phyloP scores from a whole-genome alignment of 208 protist species.

The Trypanosoma lewisi region DNA sequence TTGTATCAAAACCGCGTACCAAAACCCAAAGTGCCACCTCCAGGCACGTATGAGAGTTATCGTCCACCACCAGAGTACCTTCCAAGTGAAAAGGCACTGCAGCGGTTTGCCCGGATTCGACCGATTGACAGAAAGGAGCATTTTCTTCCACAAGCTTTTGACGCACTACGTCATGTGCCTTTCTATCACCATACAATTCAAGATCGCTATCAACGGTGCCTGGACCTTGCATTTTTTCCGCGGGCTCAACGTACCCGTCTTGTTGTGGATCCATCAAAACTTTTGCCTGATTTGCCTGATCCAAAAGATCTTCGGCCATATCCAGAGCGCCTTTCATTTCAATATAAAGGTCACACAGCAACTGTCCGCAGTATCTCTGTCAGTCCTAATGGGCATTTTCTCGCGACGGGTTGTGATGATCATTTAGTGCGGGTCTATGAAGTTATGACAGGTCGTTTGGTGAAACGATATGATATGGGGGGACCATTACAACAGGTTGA shows the following conservation, averaged over 20 bases:
- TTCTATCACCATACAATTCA: constrained; percentile 95
- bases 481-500: constrained; percentile 90
- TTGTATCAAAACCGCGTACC: constrained; percentile 85
- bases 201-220: constrained; percentile 98
- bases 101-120: constrained; percentile 88
- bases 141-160: constrained; percentile 93
- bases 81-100: constrained; percentile 84
- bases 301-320: constrained; percentile 98
- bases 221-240: constrained; percentile 98
- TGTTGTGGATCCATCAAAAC: constrained; percentile 92
- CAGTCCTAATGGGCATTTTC: constrained; percentile 96
- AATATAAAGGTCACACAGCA: constrained; percentile 95
- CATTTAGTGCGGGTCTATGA: constrained; percentile 97
- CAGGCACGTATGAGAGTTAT: constrained; percentile 97
- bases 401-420: constrained; percentile 97
- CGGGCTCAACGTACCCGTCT: constrained; percentile 88
- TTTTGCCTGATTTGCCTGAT: constrained; percentile 98
- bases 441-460: constrained; percentile 95
- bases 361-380: constrained; percentile 93
- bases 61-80: constrained; percentile 98
- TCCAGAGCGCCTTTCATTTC: constrained; percentile 94
- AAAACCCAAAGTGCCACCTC: constrained; percentile 80
- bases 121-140: constrained; percentile 90
- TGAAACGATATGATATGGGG: constrained; percentile 89
- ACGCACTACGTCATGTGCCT: constrained; percentile 92